A percentile compares a stretch with the other conserved stretches of the same genome.
Evolutionary conservation across 2,329 filamentous ascomycete species (phyloP).

Genomic region (Ophiostoma himal-ulmi): DNA sequence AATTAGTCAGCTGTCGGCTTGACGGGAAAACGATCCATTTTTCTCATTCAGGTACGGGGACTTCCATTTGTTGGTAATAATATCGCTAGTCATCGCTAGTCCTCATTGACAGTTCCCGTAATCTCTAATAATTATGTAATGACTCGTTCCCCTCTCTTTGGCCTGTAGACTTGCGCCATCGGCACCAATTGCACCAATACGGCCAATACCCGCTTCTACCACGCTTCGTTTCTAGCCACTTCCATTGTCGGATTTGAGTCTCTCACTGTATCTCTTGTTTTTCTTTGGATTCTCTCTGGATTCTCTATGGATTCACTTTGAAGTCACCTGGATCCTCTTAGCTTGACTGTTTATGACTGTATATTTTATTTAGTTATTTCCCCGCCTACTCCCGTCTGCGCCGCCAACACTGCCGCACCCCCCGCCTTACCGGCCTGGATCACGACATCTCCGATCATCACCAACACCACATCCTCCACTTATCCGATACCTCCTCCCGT

Average conservation of each 20-base stretch:
- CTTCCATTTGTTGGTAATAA: too few species aligned
- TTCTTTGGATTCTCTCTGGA: not conserved
- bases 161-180: not conserved
- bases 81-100: too few species aligned
- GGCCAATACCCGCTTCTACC: slow-evolving; percentile 1
- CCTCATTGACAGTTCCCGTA: not conserved
- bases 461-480: not conserved
- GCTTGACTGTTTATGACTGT: not conserved
- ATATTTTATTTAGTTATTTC: not conserved
- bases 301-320: not conserved
- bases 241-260: not conserved
- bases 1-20: slow-evolving; percentile 3
- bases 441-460: not conserved
- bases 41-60: not conserved
- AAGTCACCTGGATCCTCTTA: not conserved
- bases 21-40: not conserved
- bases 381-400: too few species aligned
- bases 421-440: not conserved
- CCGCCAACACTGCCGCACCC: not conserved
- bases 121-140: not conserved
- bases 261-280: not conserved
- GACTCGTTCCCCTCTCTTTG: slow-evolving; percentile 5
- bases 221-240: slow-evolving; percentile 11
- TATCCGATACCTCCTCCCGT: not conserved
- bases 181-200: slow-evolving; percentile 2